Evolutionary conservation across 768 basidiomycete species (phyloP), one percentile per base, ranked within the genome.

Genomic region (Amanita molliuscula): DNA sequence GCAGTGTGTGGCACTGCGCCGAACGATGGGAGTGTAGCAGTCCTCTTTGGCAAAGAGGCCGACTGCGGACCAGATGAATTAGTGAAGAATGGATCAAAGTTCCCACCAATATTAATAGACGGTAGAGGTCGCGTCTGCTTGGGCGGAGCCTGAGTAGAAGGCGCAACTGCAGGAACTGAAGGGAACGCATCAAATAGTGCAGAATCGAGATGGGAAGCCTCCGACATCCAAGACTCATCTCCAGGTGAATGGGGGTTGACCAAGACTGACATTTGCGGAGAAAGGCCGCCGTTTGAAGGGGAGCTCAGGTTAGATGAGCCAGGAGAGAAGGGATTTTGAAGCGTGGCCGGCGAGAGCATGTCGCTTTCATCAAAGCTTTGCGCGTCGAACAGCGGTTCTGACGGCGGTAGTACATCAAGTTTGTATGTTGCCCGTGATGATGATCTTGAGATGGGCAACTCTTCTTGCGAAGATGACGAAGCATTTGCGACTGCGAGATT

Each of bases 101-200:
- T n/a, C 21, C 28, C 7, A 9, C 10, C 23, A 11, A 50, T 31
- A 11, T 33, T 37, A 20, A 43, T 42, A 29, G 20, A 15, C 11
- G 31, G 48, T 8, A 43, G 41, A 43, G 15, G 16, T 20, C 21
- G 40, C 31, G 6, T 25, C 10, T 18, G 20, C 48, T 23, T n/a
- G 7, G 35, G 8, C n/a, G 11, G 18, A 5, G 10, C 23, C 20
- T n/a, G 33, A 44, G 56, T 33, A 41, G 58, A 1, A 15, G 76
- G 75, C 4, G 71, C 62, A 15, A 67, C 69, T 42, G 73, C 67
- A 1, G 85, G 84, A 4, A 87, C 84, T 29, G 76, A 75, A 20
- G 86, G 86, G 63, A 88, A 87, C 6, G 82, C 75, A 51, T 86
- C 84, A 55, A 81, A 84, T 20, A 84, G 64, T 9, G 76, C 76